Conservation (phyloP, 495 filamentous ascomycete genomes). For the Penicillium bovifimosum region DNA sequence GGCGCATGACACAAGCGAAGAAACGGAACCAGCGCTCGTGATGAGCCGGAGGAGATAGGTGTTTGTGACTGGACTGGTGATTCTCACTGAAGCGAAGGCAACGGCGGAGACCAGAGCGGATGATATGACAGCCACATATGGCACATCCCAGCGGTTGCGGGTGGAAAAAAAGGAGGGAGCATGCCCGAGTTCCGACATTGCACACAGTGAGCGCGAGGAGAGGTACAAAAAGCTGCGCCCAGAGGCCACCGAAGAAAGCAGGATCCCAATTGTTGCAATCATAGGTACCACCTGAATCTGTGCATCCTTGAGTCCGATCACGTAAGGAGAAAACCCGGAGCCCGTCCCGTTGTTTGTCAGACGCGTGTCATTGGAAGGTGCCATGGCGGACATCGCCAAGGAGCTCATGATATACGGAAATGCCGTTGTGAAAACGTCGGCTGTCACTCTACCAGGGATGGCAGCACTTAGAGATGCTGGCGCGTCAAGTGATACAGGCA, state of each 20-base stretch:
- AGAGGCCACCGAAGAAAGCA: slow-evolving; percentile 66
- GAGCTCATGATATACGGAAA: slow-evolving; percentile 58
- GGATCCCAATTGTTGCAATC: slow-evolving; percentile 63
- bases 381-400: slow-evolving; percentile 51
- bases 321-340: slow-evolving; percentile 37
- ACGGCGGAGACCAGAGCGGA: slow-evolving; percentile 37
- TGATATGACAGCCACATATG: slow-evolving; percentile 37
- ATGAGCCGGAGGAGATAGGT: slow-evolving; percentile 55
- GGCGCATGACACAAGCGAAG: slow-evolving; percentile 52
- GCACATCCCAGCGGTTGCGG: slow-evolving; percentile 43
- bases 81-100: slow-evolving; percentile 31
- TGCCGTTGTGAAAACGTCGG: slow-evolving; percentile 31
- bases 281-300: slow-evolving; percentile 53
- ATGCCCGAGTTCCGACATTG: slow-evolving; percentile 44
- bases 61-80: slow-evolving; percentile 27
- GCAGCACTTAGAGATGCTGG: slow-evolving; percentile 6
- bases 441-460: slow-evolving; percentile 17
- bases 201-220: slow-evolving; percentile 47
- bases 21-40: slow-evolving; percentile 56
- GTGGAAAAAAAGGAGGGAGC: slow-evolving; percentile 38
- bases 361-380: slow-evolving; percentile 49
- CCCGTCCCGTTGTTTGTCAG: slow-evolving; percentile 48
- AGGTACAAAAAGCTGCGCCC: slow-evolving; percentile 57
- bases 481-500: slow-evolving; percentile 30
- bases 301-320: slow-evolving; percentile 37